Conservation (phyloP, 352 stramenopile genomes). For the Phytophthora pini region DNA sequence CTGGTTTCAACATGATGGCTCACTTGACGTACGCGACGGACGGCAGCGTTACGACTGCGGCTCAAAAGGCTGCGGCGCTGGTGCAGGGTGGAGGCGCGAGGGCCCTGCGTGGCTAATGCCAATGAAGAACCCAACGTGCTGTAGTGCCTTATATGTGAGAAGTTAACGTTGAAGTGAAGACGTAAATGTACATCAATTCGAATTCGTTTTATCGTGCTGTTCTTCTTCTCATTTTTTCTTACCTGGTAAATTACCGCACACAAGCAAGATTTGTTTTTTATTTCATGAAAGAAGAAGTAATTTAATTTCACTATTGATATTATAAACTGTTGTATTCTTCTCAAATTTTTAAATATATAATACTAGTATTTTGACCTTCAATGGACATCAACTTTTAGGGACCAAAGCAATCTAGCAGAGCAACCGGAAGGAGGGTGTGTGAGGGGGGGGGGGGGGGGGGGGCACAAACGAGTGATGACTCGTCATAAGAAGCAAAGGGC, state of each 20-base stretch:
- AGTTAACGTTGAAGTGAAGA: background rate
- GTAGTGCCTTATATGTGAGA: background rate
- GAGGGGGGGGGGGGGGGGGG: too few species aligned
- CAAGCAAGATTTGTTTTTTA: too few species aligned
- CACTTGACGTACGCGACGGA: constrained; percentile 40
- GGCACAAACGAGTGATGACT: too few species aligned
- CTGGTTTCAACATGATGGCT: constrained; percentile 37
- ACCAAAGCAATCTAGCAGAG: too few species aligned
- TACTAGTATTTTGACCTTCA: too few species aligned
- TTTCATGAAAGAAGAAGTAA: background rate
- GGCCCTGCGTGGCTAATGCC: constrained; percentile 1
- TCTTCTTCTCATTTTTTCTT: background rate
- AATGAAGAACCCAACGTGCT: background rate
- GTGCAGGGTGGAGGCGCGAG: constrained; percentile 6
- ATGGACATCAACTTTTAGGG: too few species aligned
- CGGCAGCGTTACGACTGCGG: constrained; percentile 31
- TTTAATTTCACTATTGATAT: too few species aligned
- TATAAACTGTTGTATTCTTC: too few species aligned
- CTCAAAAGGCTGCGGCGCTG: constrained; percentile 28
- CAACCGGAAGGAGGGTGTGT: too few species aligned
- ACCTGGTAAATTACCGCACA: too few species aligned
- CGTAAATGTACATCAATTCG: background rate
- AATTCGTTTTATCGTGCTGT: background rate
- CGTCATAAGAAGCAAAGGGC: background rate
- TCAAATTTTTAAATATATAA: too few species aligned